Evolutionary conservation across 352 stramenopile genomes (phyloP).

Genomic region (Phytophthora kernoviae): DNA sequence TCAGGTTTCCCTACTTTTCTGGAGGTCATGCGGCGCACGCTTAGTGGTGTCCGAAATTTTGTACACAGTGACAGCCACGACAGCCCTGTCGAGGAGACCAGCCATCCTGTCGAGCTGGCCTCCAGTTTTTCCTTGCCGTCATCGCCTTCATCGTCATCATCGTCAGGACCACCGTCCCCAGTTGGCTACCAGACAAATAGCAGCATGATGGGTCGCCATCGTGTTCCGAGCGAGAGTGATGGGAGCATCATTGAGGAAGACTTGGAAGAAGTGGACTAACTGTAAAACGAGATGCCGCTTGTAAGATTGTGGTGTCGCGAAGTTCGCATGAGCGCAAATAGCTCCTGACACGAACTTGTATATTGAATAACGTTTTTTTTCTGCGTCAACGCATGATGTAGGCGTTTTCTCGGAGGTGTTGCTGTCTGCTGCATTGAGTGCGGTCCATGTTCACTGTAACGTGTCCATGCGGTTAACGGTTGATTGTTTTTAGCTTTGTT

Average conservation of each 20-base stretch:
- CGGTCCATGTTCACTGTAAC: not conserved
- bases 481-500: slow-evolving; percentile 23
- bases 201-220: slow-evolving; percentile 8
- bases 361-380: slow-evolving; percentile 31
- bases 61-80: slow-evolving; percentile 29
- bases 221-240: slow-evolving; percentile 36
- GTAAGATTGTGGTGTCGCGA: slow-evolving; percentile 6
- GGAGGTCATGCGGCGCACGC: slow-evolving; percentile 54
- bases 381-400: not conserved
- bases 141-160: slow-evolving; percentile 38
- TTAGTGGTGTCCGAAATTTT: slow-evolving; percentile 48
- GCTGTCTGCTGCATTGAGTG: not conserved
- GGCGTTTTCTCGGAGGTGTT: not conserved
- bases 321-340: not conserved
- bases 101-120: slow-evolving; percentile 13
- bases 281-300: not conserved
- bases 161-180: slow-evolving; percentile 17
- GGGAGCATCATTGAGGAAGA: slow-evolving; percentile 60
- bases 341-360: slow-evolving; percentile 17
- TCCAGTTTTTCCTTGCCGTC: slow-evolving; percentile 31
- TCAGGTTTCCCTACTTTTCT: slow-evolving; percentile 48
- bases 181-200: slow-evolving; percentile 9
- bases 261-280: slow-evolving; percentile 72
- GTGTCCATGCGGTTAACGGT: not conserved
- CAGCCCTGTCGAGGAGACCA: slow-evolving; percentile 10